Base-by-base conservation (phyloP, 208 protist genomes). In the Porcisia hertigi region DNA sequence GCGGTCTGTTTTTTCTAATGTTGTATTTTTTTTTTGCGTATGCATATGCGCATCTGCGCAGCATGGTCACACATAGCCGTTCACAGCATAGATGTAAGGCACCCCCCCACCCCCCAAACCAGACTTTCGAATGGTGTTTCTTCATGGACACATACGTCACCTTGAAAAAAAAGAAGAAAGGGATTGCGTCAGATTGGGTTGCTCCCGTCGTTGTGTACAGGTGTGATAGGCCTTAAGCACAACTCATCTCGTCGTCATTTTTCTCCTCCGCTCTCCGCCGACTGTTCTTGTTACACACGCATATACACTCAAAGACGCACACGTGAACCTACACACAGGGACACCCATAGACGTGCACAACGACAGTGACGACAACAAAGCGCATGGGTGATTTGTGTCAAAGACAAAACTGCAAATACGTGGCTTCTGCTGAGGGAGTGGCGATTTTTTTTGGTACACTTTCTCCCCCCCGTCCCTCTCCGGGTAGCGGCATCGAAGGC, bases 201-300 rank as follows among this genome's bases (percentile, higher is more conserved):
- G 30, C 30, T 30, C 30, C 30, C 30, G 30, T 30, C 30, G 30
- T 30, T 30, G 30, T 30, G 30, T 30, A 30, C 30, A 30, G 30
- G 30, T 0, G 30, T 30, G 30, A 30, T 0, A 30, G 30, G 30
- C 30, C 30, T 30, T 30, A 30, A 30, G 30, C 30, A 30, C 30
- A 30, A 20, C 43, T 43, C 60, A 65, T 65, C 16, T 36, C 36
- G 11, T 36, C 60, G 3, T 59, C 20, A 12, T 18, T 20, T 45
- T 16, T 23, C 43, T 5, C 20, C 57, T 34, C 20, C 64, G 43
- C 64, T 69, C 23, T 3, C 53, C 69, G 60, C 60, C 36, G 3
- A 54, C 14, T 14, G 23, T 36, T 39, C 45, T 71, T 36, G 55
- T 25, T 36, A 65, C 73, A 74, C 41, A 81, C 30, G 57, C 69